Base-by-base conservation (phyloP, 2,329 filamentous ascomycete species). In the Sarocladiaceae sp. region DNA sequence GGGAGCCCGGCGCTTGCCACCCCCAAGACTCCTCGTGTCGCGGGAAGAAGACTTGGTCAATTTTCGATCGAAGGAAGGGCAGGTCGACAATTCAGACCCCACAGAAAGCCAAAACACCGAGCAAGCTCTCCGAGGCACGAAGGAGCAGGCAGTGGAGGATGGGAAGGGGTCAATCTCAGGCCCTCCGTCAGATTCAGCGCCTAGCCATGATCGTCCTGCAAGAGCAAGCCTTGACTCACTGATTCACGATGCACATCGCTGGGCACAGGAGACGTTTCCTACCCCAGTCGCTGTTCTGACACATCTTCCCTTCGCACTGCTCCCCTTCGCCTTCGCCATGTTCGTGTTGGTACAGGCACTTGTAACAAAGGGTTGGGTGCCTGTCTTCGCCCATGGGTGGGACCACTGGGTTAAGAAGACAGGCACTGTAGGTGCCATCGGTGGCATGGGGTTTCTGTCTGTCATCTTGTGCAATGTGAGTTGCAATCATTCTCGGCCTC, bases 291-390 rank as follows among this genome's bases (percentile, higher is more conserved):
- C 79, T 0, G 83, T 88, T 0, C 58, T 83, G 5, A 63, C 73
- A 0, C 82, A 85, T 55, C 66, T 88, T 2, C 84, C 84, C 0
- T 76, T 83, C 44, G 73, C 80, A 0, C 71, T 88, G 0, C 69
- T 88, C 0, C 83, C 84, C 0, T 88, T 88, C 53, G 79, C 83
- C 0, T 80, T 88, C 45, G 70, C 74, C 48, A 88, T 88, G 83
- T 88, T 88, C 49, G 72, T 88, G 9, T 72, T 88, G 0, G 83
- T 88, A 0, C 83, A 88, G 55, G 82, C 74, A 0, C 62, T 88
- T 1, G 83, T 85, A 0, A 85, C 80, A 0, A 87, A 84, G 50
- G 83, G 84, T 10, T 88, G 84, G 84, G 78, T 88, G 0, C 73
- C 75, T 0, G 80, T 87, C 0, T 88, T 88, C 52, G 83, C 83